Base-by-base conservation (phyloP, 225 moss, liverwort and hornwort genomes). In the Physcomitrellopsis africana region DNA sequence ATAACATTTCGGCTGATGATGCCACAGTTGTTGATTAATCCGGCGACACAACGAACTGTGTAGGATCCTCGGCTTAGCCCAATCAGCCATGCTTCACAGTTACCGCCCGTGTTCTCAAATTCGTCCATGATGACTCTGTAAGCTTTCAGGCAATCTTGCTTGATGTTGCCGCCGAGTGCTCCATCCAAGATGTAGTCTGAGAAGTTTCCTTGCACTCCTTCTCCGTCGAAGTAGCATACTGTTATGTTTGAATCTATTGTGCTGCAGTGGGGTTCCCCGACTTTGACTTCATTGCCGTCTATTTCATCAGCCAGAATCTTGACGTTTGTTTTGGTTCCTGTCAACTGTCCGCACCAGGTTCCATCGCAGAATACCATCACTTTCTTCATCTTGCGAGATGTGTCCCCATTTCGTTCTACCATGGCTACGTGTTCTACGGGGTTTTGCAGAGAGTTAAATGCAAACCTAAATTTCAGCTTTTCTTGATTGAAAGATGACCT, bases 1-100 rank as follows among this genome's bases (percentile, higher is more conserved):
- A 81, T 11, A 18, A 81, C 72, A 1, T 2, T 23, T 11, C 9
- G 23, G 53, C 85, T 82, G 8, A 85, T 57, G 44, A 85, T 63
- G 11, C 85, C 85, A 32, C 85, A 85, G 69, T 85, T 85, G 70
- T 85, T 85, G 67, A 85, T 85, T 67, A 85, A 61, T 8, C 85
- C 85, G 0, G 29, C 82, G 20, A 85, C 76, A 72, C 82, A 79
- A 0, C 85, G 82, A 44, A 58, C 45, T 0, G 82, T 79, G 73
- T 85, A 85, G 22, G 85, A 51, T 65, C 85, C 85, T 15, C 85
- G 82, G 23, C 85, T 85, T 45, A 76, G 76, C 23, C 85, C 85
- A 43, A 85, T 57, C n/a, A 85, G 55, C 85, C 85, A 85, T 1
- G 79, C 85, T 79, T 85, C 85, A 73, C 85, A 85, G 2, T 70